Evolutionary conservation across 2,329 filamentous ascomycete genomes (phyloP), one percentile per base, ranked within the genome.

Genomic region (Hypoxylon sp.): DNA sequence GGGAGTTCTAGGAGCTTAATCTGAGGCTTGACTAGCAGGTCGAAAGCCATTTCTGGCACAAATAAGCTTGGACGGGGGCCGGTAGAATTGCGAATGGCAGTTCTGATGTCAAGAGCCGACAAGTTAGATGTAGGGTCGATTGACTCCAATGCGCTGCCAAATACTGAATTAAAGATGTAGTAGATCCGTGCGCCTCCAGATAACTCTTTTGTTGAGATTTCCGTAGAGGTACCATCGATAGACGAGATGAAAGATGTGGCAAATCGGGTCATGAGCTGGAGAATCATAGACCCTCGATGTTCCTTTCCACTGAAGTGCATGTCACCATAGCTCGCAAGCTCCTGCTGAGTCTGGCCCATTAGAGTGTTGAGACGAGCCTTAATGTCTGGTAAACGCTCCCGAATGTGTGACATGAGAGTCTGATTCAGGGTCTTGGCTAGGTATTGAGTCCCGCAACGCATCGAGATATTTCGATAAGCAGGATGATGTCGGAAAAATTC

Each of bases 331-430:
- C 95, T 97, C 47, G 96, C 96, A 63, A 99, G 87, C 80, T 99
- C 96, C 83, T 99, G 96, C 79, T 99, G 96, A 53, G 96, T 98
- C 81, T 99, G 96, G n/a, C 96, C 96, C 96, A 99, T 99, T 56
- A 99, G 84, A 0, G 96, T 99, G 81, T 99, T 99, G 68, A 99
- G 86, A 61, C 96, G 91, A 54, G 96, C 96, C 83, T 99, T 99
- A 84, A 99, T 99, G 80, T 99, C 96, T 31, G 96, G 96, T 75
- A 99, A 84, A 51, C 96, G 90, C 79, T 99, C 96, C 67, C 96
- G 92, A 78, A 99, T 99, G 78, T 99, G 96, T 22, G 90, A 83
- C 96, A 99, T 98, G 71, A 99, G 86, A 11, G 96, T 99, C 47
- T 91, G 91, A 81, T 98, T 99, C 68, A 99, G 86, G 13, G 93